These are phyloP conservation scores for Nemania diffusa DNA, from an alignment of 2,329 filamentous ascomycete species.

Conservation along the genomic window DNA sequence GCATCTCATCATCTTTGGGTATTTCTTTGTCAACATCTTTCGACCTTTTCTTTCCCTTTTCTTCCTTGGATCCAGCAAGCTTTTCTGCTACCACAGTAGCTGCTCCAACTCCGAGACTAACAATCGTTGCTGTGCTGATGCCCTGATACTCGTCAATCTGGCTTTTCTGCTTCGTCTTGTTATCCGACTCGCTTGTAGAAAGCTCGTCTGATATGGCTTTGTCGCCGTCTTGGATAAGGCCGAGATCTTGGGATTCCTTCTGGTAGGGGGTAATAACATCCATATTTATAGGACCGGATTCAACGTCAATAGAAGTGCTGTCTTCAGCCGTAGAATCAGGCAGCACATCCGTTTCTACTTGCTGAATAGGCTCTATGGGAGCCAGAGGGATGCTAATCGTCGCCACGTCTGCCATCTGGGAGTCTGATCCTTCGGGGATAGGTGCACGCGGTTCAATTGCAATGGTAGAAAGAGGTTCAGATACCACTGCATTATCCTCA, in stretches of 20 bases:
- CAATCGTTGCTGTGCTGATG: conserved; percentile 38
- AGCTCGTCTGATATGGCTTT: conserved; percentile 9
- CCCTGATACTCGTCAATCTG: conserved; percentile 34
- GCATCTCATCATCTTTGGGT: conserved; percentile 55
- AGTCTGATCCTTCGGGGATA: not conserved
- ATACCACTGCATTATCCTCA: conserved; percentile 42
- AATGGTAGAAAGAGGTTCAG: conserved; percentile 45
- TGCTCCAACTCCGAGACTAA: conserved; percentile 44
- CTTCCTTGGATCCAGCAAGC: conserved; percentile 50
- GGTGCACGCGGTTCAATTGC: not conserved
- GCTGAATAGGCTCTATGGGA: not conserved
- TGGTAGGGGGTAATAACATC: not conserved
- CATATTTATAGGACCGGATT: conserved; percentile 21
- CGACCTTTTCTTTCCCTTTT: conserved; percentile 52
- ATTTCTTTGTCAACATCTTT: conserved; percentile 55
- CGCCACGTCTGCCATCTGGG: not conserved
- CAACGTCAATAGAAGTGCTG: conserved; percentile 18
- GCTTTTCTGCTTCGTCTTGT: conserved; percentile 26
- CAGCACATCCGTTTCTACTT: not conserved
- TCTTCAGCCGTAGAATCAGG: not conserved
- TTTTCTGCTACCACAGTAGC: conserved; percentile 52
- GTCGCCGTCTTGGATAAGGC: conserved; percentile 35
- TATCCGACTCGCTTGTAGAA: conserved; percentile 24
- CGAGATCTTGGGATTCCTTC: not conserved
- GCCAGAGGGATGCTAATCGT: not conserved